Base-by-base conservation (phyloP, 805 yeast species). In the Saturnispora halmiae region DNA sequence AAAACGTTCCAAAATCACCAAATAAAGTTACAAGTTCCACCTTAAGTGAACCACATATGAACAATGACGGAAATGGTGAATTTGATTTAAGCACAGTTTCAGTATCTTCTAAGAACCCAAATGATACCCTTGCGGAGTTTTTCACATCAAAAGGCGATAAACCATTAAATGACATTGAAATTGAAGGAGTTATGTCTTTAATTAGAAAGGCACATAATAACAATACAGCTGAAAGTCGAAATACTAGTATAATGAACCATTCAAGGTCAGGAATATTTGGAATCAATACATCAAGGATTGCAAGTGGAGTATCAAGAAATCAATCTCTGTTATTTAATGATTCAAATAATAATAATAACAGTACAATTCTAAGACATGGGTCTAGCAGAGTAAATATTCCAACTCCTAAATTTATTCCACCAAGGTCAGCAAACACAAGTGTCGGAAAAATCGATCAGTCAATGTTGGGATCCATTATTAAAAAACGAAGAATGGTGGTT, bases 111-210 rank as follows among this genome's bases (percentile, higher is more conserved):
- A 57, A 56, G 24, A 62, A 69, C 13, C 77, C 80, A 4, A 81
- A 79, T 60, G 75, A 72, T 24, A 69, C 73, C 25, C 60, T 84
- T 36, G 79, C 86, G 10, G 73, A 69, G 22, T 84, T 85, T 54
- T 84, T 84, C 58, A 67, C 67, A n/a, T 65, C 63, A 33, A 84
- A 82, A 55, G 94, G 94, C n/a, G 73, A 77, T 42, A 61, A 61
- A n/a, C 86, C 90, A 4, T 64, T 85, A 46, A 67, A 78, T 11
- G 85, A 79, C 19, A 66, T 83, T 32, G 95, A 85, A 56, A 71
- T 78, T 51, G 90, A 81, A 58, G 94, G 94, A n/a, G 90, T 84
- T 1, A 55, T 79, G 46, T 73, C 87, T 5, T 59, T 83, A 14
- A 64, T 73, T 44, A 62, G 64, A 15, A 70, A 67, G 46, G 62